Percentiles rank a stretch among this genome's conserved stretches.
Evolutionary conservation across 2,329 filamentous ascomycete species (phyloP).

Genomic region (Beauveria australis): DNA sequence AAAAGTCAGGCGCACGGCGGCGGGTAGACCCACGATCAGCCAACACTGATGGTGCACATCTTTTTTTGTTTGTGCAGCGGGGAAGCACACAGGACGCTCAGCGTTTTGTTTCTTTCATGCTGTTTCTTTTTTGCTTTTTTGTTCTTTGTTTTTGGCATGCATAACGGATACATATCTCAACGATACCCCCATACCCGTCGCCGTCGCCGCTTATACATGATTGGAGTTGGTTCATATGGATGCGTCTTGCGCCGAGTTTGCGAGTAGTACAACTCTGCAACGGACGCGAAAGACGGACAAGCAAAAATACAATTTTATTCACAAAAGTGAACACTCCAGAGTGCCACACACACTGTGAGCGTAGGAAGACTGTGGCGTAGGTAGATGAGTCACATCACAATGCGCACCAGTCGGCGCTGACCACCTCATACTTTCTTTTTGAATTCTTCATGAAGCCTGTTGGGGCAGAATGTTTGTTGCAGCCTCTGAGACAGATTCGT

Average conservation of each 20-base stretch:
- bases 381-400: background rate
- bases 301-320: background rate
- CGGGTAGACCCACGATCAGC: conserved; percentile 9
- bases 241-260: background rate
- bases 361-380: background rate
- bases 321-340: background rate
- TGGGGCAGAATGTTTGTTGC: background rate
- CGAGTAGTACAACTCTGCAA: background rate
- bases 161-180: conserved; percentile 14
- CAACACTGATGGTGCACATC: conserved; percentile 5
- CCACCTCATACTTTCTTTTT: background rate
- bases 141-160: conserved; percentile 10
- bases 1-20: conserved; percentile 10
- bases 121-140: background rate
- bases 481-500: too few species aligned
- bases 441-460: background rate
- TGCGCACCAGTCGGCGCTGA: background rate
- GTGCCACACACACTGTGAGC: background rate
- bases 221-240: conserved; percentile 11
- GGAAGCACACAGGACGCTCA: background rate
- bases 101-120: background rate
- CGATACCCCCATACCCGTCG: conserved; percentile 13
- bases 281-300: conserved; percentile 6
- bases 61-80: background rate
- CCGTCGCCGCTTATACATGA: conserved; percentile 12